Conservation (phyloP, 1,284 basidiomycete species). For the Moesziomyces globuligerus region DNA sequence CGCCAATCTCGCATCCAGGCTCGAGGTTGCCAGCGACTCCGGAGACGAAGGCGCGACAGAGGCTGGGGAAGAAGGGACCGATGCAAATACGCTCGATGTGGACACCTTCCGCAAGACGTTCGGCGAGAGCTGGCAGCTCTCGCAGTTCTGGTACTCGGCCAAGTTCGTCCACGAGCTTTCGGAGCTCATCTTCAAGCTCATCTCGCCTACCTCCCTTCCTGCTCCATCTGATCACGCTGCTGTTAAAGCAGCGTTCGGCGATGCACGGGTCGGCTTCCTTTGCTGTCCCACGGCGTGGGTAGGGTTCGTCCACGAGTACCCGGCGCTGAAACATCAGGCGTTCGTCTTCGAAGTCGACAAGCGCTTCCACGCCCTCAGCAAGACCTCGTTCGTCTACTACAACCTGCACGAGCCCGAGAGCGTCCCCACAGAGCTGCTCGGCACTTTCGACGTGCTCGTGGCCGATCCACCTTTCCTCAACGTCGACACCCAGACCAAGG, state of each 20-base stretch:
- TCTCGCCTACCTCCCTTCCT: constrained; percentile 1
- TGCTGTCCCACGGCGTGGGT: constrained; percentile 67
- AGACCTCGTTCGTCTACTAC: constrained; percentile 61
- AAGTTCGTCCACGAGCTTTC: constrained; percentile 34
- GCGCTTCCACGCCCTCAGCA: constrained; percentile 59
- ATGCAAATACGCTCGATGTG: constrained; percentile 16
- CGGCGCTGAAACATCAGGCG: constrained; percentile 34
- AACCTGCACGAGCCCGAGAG: constrained; percentile 62
- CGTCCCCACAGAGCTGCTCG: constrained; percentile 44
- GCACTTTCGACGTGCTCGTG: constrained; percentile 60
- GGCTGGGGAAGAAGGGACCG: constrained; percentile 33
- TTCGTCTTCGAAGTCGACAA: constrained; percentile 65
- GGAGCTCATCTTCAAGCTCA: constrained; percentile 23
- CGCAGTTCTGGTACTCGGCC: constrained; percentile 45
- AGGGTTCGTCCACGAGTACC: constrained; percentile 60
- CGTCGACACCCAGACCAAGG: constrained; percentile 40
- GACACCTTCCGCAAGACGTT: constrained; percentile 57
- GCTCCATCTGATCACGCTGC: constrained; percentile 1
- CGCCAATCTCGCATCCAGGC: constrained; percentile 9
- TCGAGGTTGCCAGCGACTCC: constrained; percentile 7
- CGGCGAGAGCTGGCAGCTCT: constrained; percentile 56
- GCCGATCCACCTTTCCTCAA: constrained; percentile 65
- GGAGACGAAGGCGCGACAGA: not conserved
- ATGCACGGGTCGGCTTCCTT: constrained; percentile 60
- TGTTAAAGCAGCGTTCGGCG: constrained; percentile 8